Base-by-base conservation (phyloP, 129 eudicot genomes). In the Centrapalus pauciflorus region DNA sequence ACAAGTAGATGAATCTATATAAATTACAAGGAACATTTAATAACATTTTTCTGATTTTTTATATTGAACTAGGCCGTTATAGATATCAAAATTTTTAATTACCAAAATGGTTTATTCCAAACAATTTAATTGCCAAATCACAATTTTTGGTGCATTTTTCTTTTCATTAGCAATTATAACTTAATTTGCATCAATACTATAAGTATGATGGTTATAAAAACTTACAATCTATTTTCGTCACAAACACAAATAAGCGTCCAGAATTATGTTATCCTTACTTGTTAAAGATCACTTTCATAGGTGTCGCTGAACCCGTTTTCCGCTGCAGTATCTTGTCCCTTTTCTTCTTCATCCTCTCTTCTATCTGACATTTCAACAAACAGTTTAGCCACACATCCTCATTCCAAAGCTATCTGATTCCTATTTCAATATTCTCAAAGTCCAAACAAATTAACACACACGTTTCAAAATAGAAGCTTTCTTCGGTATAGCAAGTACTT, bases 301-400 rank as follows among this genome's bases (percentile, higher is more conserved):
- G 99, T 25, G 75, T 69, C 0, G 91, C 71, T 9, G 93, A 86
- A 64, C 99, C 99, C 4, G 93, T 89, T 77, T 94, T 94, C 0
- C 88, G 70, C 51, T 94, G 99, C 73, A 89, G 58, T 48, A 94
- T 89, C 70, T 77, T 89, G 83, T 86, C 76, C 83, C 88, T 86
- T 76, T 94, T 94, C 78, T 61, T 83, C 80, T 84, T 89, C 86
- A 94, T 41, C 45, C 99, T 84, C 66, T 94, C 97, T 73, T 84
- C 99, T 86, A 94, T 72, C 97, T 94, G 76, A 12, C 69, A 75
- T 34, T 46, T 65, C 67, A 75, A 45, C 64, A 64, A 64, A 71
- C 37, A 43, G 40, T n/a, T 64, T 61, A 50, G 73, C 14, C 14
- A 12, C 26, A 10, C 56, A 66, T 46, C 55, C 67, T 62, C 60